Percentiles rank a stretch among this genome's conserved stretches.
phyloP scores from a whole-genome alignment of 2,329 filamentous ascomycete species.

The Cladorrhinum sp. region DNA sequence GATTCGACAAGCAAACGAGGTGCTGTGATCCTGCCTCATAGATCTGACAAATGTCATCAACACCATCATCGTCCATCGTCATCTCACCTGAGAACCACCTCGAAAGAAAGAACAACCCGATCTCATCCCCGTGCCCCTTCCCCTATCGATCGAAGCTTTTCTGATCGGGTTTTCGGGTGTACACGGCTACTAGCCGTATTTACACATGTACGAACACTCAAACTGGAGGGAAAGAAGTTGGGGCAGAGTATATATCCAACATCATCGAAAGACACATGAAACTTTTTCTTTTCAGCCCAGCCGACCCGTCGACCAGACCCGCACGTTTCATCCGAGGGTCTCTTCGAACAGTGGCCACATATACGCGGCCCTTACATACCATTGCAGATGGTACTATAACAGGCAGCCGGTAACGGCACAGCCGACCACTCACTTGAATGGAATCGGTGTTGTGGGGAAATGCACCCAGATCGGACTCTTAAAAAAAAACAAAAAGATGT shows the following conservation, averaged over 20 bases:
- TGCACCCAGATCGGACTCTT: neutral
- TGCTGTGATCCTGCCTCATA: conserved; percentile 18
- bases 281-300: neutral
- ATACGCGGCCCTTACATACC: conserved; percentile 3
- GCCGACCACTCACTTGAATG: neutral
- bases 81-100: neutral
- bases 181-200: too few species aligned
- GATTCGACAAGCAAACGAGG: conserved; percentile 24
- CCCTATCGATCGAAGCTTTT: too few species aligned
- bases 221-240: too few species aligned
- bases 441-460: neutral
- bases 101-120: too few species aligned
- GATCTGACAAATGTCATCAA: neutral
- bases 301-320: neutral
- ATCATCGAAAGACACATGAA: neutral
- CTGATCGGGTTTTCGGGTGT: too few species aligned
- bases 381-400: conserved; percentile 8
- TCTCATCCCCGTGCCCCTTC: too few species aligned
- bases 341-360: neutral
- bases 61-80: neutral
- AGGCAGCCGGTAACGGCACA: conserved; percentile 14
- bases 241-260: neutral
- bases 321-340: neutral
- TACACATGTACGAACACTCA: too few species aligned
- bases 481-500: neutral